phyloP scores from a whole-genome alignment of 306 rosid genomes.

The Rosa multiflora region DNA sequence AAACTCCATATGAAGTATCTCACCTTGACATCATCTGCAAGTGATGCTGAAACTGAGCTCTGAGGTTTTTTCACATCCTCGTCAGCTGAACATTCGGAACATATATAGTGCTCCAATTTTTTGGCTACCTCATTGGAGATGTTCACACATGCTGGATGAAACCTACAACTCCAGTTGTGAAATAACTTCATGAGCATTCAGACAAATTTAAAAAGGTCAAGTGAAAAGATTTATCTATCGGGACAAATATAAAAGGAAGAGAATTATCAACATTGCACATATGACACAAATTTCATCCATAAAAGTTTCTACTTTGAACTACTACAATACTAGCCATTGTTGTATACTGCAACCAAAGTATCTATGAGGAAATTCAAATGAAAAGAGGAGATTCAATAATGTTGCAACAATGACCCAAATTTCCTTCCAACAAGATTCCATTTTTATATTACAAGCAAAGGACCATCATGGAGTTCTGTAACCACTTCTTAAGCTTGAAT shows the following conservation, averaged over 20 bases:
- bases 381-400: background rate
- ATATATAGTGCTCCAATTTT: conserved; percentile 74
- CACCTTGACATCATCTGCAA: conserved; percentile 67
- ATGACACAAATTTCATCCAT: too few relatives aligned
- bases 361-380: background rate
- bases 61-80: conserved; percentile 63
- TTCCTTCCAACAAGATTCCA: background rate
- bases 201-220: background rate
- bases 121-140: conserved; percentile 85
- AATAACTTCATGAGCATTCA: background rate
- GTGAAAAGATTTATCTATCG: background rate
- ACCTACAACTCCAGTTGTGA: conserved; percentile 54
- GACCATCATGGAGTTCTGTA: conserved; percentile 6
- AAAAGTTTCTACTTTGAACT: background rate
- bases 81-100: conserved; percentile 79
- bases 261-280: background rate
- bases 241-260: background rate
- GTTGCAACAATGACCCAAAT: background rate
- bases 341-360: background rate
- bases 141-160: conserved; percentile 94
- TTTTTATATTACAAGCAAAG: too few relatives aligned
- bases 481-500: background rate
- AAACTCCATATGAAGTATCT: conserved; percentile 11
- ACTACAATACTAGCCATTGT: background rate
- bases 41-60: conserved; percentile 45